phyloP scores from a whole-genome alignment of 306 rosid species.

The Trichosanthes truncata region DNA sequence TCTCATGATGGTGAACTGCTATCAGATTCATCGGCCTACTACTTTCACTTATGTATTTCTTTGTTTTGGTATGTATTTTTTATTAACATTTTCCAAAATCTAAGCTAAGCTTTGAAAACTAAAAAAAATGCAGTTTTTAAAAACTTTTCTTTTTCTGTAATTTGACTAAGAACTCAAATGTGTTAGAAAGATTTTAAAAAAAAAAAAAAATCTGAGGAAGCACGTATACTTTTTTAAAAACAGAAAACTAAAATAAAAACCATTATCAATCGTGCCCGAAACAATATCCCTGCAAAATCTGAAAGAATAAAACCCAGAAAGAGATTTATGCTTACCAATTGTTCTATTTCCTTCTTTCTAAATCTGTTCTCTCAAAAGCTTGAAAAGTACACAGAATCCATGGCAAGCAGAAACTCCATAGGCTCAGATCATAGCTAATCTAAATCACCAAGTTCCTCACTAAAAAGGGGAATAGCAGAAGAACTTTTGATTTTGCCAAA shows the following conservation, averaged over 20 bases:
- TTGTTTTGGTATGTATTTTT: background rate
- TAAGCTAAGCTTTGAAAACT: background rate
- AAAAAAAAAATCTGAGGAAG: background rate
- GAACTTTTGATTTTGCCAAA: background rate
- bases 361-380: background rate
- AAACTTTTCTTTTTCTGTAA: too few species aligned
- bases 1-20: background rate
- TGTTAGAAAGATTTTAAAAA: too few species aligned
- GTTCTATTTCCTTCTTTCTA: background rate
- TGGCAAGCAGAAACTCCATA: background rate
- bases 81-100: background rate
- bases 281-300: background rate
- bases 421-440: background rate
- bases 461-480: background rate
- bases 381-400: background rate
- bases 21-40: background rate
- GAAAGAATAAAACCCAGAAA: background rate
- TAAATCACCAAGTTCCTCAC: background rate
- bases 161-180: too few species aligned
- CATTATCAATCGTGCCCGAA: background rate
- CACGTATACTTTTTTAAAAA: too few species aligned
- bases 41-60: background rate
- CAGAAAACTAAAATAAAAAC: background rate
- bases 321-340: background rate
- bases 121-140: too few species aligned